A percentile compares a stretch with the other conserved stretches of the same genome.
phyloP scores from a whole-genome alignment of 768 basidiomycete species.

The Leccinellum luteum region DNA sequence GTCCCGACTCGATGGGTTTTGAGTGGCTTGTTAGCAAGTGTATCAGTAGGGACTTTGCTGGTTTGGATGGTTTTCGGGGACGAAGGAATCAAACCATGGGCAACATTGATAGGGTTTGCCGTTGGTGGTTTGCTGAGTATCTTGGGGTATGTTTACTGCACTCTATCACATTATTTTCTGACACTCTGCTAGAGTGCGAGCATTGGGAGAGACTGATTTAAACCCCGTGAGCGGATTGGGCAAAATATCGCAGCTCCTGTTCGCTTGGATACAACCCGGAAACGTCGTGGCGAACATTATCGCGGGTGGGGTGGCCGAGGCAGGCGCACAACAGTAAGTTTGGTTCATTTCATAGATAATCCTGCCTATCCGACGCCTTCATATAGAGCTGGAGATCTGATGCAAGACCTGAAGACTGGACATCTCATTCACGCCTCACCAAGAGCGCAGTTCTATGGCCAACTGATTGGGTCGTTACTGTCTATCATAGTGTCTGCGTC shows the following conservation, averaged over 20 bases:
- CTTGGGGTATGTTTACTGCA: slow-evolving; percentile 61
- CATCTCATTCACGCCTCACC: slow-evolving; percentile 91
- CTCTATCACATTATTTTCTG: slow-evolving; percentile 1
- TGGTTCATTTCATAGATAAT: neutral
- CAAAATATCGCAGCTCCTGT: slow-evolving; percentile 91
- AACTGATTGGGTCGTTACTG: slow-evolving; percentile 85
- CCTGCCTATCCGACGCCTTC: slow-evolving; percentile 2
- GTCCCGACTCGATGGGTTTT: slow-evolving; percentile 81
- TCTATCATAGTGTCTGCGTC: slow-evolving; percentile 88
- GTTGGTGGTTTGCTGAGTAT: slow-evolving; percentile 83
- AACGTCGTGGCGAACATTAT: slow-evolving; percentile 98
- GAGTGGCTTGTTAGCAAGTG: slow-evolving; percentile 59
- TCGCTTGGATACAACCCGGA: slow-evolving; percentile 91
- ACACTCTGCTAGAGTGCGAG: slow-evolving; percentile 64
- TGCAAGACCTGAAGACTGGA: slow-evolving; percentile 98
- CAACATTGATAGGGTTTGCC: slow-evolving; percentile 79
- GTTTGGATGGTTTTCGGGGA: slow-evolving; percentile 90
- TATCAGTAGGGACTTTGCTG: slow-evolving; percentile 66
- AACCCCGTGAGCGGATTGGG: slow-evolving; percentile 92
- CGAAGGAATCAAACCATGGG: slow-evolving; percentile 95
- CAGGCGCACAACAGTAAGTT: slow-evolving; percentile 85
- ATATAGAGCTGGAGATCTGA: slow-evolving; percentile 86
- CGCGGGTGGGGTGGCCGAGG: slow-evolving; percentile 94
- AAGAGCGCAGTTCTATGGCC: slow-evolving; percentile 90
- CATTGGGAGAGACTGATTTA: slow-evolving; percentile 93